Percentiles rank a stretch among this genome's conserved stretches.
These are phyloP conservation scores for Podospora anserina DNA, from an alignment of 495 filamentous ascomycete species.

Conservation along the genomic window DNA sequence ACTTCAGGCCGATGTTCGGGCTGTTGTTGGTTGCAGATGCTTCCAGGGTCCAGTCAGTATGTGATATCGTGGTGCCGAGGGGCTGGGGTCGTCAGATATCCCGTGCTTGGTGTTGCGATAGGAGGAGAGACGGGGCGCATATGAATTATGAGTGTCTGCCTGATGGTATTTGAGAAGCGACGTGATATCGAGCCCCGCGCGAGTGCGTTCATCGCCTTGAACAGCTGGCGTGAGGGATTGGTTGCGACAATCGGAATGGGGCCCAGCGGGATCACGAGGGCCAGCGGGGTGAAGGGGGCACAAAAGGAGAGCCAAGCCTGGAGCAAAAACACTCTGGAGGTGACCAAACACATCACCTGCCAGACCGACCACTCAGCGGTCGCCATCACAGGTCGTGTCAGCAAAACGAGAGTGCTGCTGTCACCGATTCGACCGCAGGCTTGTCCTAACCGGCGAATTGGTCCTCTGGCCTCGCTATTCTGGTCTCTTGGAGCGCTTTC, in stretches of 20 bases:
- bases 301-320: constrained; percentile 17
- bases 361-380: constrained; percentile 25
- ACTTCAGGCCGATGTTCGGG: not conserved
- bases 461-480: constrained; percentile 10
- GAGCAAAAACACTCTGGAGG: not conserved
- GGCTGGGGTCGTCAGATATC: constrained; percentile 2
- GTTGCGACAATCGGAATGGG: constrained; percentile 30
- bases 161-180: not conserved
- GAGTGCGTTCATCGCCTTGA: not conserved
- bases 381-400: constrained; percentile 29
- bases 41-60: not conserved
- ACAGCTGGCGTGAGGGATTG: not conserved
- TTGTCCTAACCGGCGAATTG: constrained; percentile 28
- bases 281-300: constrained; percentile 5
- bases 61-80: not conserved
- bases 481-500: not conserved
- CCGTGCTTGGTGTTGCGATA: constrained; percentile 5
- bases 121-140: not conserved
- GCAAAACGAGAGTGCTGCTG: constrained; percentile 24
- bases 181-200: not conserved
- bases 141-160: not conserved
- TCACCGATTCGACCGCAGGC: constrained; percentile 31
- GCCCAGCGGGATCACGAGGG: constrained; percentile 32
- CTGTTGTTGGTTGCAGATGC: constrained; percentile 1
- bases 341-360: constrained; percentile 18